These are phyloP conservation scores for Trichosporon asahii DNA, from an alignment of 1,284 basidiomycete genomes.

Conservation along the genomic window DNA sequence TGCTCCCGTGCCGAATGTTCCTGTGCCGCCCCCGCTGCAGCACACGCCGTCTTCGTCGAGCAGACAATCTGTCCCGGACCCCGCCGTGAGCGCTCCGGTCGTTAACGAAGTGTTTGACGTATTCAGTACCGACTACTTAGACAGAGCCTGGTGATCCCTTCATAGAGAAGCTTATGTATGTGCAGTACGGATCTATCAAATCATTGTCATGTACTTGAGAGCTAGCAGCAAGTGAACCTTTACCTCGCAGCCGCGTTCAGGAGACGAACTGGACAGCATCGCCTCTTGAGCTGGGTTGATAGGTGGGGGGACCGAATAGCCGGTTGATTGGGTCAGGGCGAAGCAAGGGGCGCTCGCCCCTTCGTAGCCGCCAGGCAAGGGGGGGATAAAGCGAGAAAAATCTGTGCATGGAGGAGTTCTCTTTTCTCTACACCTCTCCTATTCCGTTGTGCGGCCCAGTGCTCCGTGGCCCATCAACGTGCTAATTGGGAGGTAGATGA, in stretches of 20 bases:
- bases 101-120: slow-evolving; percentile 18
- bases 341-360: neutral
- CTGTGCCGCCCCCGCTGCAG: slow-evolving; percentile 1
- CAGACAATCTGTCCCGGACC: neutral
- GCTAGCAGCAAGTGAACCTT: neutral
- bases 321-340: neutral
- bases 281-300: neutral
- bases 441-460: slow-evolving; percentile 14
- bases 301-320: neutral
- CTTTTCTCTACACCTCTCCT: slow-evolving; percentile 15
- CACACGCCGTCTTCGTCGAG: neutral
- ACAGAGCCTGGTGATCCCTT: neutral
- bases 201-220: neutral
- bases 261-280: neutral
- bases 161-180: slow-evolving; percentile 6
- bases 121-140: slow-evolving; percentile 8
- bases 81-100: neutral
- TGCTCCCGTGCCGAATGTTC: neutral
- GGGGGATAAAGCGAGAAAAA: neutral
- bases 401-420: neutral
- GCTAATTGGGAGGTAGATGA: slow-evolving; percentile 22
- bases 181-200: neutral
- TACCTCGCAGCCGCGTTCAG: neutral
- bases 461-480: slow-evolving; percentile 8
- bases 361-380: neutral